Conservation (phyloP, 176 grass and related monocot species). For the Carex parvula region DNA sequence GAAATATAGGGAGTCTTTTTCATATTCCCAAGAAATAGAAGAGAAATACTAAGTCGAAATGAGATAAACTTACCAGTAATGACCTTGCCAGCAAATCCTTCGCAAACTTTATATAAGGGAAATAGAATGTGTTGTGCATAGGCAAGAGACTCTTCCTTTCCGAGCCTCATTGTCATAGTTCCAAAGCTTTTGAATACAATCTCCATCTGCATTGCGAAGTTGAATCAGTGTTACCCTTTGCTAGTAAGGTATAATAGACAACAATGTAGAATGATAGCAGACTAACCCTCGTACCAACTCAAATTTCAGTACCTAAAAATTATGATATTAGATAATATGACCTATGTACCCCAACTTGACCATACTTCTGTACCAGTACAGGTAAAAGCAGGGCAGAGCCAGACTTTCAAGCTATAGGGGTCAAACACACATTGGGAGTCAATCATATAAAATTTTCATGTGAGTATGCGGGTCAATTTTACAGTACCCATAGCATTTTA, state of each 20-base stretch:
- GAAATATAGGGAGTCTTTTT: not conserved
- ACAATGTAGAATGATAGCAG: not conserved
- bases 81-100: slow-evolving; percentile 96
- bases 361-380: not conserved
- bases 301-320: not conserved
- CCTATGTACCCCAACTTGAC: not conserved
- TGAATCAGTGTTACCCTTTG: not conserved
- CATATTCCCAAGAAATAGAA: not conserved
- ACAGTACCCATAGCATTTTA: too few species aligned
- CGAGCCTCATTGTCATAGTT: slow-evolving; percentile 57
- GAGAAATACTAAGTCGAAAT: not conserved
- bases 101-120: slow-evolving; percentile 89
- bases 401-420: too few species aligned
- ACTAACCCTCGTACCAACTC: not conserved
- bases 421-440: too few species aligned
- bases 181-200: slow-evolving; percentile 76
- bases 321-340: not conserved
- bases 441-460: too few species aligned
- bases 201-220: slow-evolving; percentile 43
- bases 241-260: not conserved
- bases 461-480: too few species aligned
- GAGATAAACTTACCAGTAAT: slow-evolving; percentile 55
- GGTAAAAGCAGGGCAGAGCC: not conserved
- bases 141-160: slow-evolving; percentile 50
- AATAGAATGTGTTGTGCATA: slow-evolving; percentile 57